Evolutionary conservation across 2,329 filamentous ascomycete genomes (phyloP).

Genomic region (Penicillium sp.): DNA sequence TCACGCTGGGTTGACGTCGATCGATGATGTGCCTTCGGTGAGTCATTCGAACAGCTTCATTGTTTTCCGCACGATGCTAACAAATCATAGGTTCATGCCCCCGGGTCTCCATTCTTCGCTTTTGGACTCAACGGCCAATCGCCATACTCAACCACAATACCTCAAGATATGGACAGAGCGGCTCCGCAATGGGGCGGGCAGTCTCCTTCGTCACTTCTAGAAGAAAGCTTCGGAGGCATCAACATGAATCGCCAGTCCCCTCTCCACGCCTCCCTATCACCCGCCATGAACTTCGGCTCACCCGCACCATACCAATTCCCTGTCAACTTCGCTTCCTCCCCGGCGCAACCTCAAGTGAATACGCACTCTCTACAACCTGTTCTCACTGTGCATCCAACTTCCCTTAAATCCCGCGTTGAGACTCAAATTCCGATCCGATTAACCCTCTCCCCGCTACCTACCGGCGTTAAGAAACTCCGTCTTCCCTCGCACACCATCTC

Average conservation of each 20-base stretch:
- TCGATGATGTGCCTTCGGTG: slow-evolving; percentile 29
- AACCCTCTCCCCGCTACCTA: slow-evolving; percentile 71
- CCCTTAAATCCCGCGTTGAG: slow-evolving; percentile 85
- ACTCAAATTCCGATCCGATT: slow-evolving; percentile 91
- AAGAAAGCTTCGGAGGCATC: slow-evolving; percentile 47
- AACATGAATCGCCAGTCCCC: slow-evolving; percentile 46
- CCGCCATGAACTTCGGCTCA: slow-evolving; percentile 37
- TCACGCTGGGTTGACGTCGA: slow-evolving; percentile 10
- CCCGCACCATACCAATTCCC: slow-evolving; percentile 37
- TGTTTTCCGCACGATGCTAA: slow-evolving; percentile 1
- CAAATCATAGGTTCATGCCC: slow-evolving; percentile 22
- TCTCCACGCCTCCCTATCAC: slow-evolving; percentile 38
- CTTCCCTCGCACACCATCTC: slow-evolving; percentile 88
- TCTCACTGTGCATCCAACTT: slow-evolving; percentile 64
- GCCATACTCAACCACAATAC: slow-evolving; percentile 34
- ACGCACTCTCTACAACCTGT: slow-evolving; percentile 39
- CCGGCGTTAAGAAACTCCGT: slow-evolving; percentile 74
- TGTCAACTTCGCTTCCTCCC: slow-evolving; percentile 35
- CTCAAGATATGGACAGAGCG: slow-evolving; percentile 31
- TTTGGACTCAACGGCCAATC: slow-evolving; percentile 39
- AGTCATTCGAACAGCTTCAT: slow-evolving; percentile 15
- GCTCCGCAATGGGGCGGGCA: slow-evolving; percentile 41
- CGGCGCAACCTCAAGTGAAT: slow-evolving; percentile 27
- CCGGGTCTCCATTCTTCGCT: slow-evolving; percentile 34
- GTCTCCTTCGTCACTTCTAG: slow-evolving; percentile 45